phyloP scores from a whole-genome alignment of 2,329 filamentous ascomycete species.

The Exophiala sideris region DNA sequence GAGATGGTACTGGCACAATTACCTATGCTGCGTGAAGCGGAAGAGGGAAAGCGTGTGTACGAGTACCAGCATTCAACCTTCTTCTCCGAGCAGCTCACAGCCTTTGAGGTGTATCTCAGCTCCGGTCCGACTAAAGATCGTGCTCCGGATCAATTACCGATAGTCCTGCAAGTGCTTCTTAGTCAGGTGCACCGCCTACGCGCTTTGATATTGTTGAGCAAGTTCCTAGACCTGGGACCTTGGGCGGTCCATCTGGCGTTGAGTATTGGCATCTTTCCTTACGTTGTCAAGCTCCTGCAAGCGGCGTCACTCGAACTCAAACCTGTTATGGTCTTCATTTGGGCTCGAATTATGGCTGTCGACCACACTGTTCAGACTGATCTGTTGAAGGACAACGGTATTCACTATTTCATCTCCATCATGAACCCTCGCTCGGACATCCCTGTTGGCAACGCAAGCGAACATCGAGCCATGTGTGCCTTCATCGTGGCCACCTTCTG shows the following conservation, averaged over 20 bases:
- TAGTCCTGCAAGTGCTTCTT: conserved; percentile 90
- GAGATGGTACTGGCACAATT: conserved; percentile 92
- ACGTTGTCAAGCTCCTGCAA: conserved; percentile 94
- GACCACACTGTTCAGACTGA: conserved; percentile 92
- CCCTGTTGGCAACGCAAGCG: conserved; percentile 80
- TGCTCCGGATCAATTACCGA: conserved; percentile 89
- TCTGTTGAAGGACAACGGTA: conserved; percentile 92
- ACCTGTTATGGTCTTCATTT: conserved; percentile 99
- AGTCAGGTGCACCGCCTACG: conserved; percentile 92
- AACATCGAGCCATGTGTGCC: conserved; percentile 98
- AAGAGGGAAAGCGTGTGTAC: conserved; percentile 73
- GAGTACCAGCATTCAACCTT: conserved; percentile 94
- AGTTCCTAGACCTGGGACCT: conserved; percentile 90
- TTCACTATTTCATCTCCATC: conserved; percentile 93
- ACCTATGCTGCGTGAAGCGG: conserved; percentile 72
- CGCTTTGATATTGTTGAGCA: conserved; percentile 84
- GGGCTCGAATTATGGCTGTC: conserved; percentile 92
- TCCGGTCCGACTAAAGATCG: conserved; percentile 80
- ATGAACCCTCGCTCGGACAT: conserved; percentile 79
- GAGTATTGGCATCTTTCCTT: conserved; percentile 97
- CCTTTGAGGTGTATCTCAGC: conserved; percentile 91
- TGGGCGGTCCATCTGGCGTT: conserved; percentile 98
- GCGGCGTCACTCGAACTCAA: conserved; percentile 93
- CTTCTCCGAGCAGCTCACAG: conserved; percentile 94
- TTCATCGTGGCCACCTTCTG: conserved; percentile 98